Conservation (phyloP, 768 basidiomycete genomes). For the Termitomyces sp. region DNA sequence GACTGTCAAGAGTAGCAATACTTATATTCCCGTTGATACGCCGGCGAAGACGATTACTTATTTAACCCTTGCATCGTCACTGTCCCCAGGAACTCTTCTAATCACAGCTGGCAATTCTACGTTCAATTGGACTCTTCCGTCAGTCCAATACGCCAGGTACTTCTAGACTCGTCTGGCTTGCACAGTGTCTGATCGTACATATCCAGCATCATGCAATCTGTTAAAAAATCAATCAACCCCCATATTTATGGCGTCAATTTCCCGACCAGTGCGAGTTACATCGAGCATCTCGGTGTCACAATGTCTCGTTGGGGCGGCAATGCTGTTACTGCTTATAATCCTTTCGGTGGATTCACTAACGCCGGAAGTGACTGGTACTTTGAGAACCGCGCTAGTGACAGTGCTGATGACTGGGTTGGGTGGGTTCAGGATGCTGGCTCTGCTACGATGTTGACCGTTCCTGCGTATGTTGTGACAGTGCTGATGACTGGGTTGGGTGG, state of each 20-base stretch:
- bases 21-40: slow-evolving; percentile 43
- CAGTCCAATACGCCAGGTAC: slow-evolving; percentile 41
- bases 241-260: slow-evolving; percentile 56
- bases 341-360: slow-evolving; percentile 48
- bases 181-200: not conserved
- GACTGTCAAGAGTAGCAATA: slow-evolving; percentile 32
- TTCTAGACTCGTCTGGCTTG: slow-evolving; percentile 1
- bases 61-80: slow-evolving; percentile 37
- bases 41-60: slow-evolving; percentile 50
- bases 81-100: slow-evolving; percentile 40
- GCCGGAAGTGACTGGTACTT: slow-evolving; percentile 58
- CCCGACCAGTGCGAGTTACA: slow-evolving; percentile 44
- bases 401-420: slow-evolving; percentile 48
- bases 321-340: slow-evolving; percentile 55
- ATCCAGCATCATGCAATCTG: slow-evolving; percentile 36
- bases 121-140: slow-evolving; percentile 43
- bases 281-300: slow-evolving; percentile 47
- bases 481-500: slow-evolving; percentile 52
- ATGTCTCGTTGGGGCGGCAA: slow-evolving; percentile 56
- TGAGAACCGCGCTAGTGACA: slow-evolving; percentile 45
- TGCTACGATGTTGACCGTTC: slow-evolving; percentile 43
- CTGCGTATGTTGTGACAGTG: slow-evolving; percentile 48
- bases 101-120: slow-evolving; percentile 40
- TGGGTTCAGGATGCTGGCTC: slow-evolving; percentile 48
- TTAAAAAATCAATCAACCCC: slow-evolving; percentile 41